phyloP scores from a whole-genome alignment of 1,139 yeast genomes.

The Suhomyces coccinellae region DNA sequence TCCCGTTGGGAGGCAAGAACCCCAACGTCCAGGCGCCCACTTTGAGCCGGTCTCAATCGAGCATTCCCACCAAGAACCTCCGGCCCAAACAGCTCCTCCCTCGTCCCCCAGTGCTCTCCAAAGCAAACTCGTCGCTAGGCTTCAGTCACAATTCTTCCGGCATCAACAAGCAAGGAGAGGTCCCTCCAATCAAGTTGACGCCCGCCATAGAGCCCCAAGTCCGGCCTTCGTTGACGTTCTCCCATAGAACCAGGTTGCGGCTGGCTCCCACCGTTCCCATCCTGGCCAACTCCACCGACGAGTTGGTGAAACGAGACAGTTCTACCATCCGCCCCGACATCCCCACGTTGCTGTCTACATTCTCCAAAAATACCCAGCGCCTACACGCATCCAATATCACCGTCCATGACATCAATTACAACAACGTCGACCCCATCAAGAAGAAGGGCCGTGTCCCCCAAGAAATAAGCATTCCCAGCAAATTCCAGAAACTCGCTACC shows the following conservation, averaged over 20 bases:
- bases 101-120: slow-evolving; percentile 29
- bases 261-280: not conserved
- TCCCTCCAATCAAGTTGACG: not conserved
- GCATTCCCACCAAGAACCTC: slow-evolving; percentile 15
- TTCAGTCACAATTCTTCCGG: slow-evolving; percentile 22
- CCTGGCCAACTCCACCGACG: slow-evolving; percentile 1
- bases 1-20: slow-evolving; percentile 54
- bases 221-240: not conserved
- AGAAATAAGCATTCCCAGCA: slow-evolving; percentile 2
- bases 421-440: slow-evolving; percentile 40
- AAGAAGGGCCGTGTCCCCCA: slow-evolving; percentile 9
- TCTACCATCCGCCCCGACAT: not conserved
- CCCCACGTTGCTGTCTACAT: slow-evolving; percentile 5
- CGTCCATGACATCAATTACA: slow-evolving; percentile 17
- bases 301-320: slow-evolving; percentile 1
- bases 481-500: slow-evolving; percentile 7
- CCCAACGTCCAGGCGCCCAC: slow-evolving; percentile 34
- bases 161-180: not conserved
- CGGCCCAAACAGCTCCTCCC: slow-evolving; percentile 15
- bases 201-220: not conserved
- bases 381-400: slow-evolving; percentile 27
- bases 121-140: slow-evolving; percentile 45
- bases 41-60: slow-evolving; percentile 37
- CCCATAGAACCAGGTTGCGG: slow-evolving; percentile 1
- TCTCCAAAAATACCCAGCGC: slow-evolving; percentile 17